Conservation (phyloP, 2,329 filamentous ascomycete species). For the Talaromyces sp. region DNA sequence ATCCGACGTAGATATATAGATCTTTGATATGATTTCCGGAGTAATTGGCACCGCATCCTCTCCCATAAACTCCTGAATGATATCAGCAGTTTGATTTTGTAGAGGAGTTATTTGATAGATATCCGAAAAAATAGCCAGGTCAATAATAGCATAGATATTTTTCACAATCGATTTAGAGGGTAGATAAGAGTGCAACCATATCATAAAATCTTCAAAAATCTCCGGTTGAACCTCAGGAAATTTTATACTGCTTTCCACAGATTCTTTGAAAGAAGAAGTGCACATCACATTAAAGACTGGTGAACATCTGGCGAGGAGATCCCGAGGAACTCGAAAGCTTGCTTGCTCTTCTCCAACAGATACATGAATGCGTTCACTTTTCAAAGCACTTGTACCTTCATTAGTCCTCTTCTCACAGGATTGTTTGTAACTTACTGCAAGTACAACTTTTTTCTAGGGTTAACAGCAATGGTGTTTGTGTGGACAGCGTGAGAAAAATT, state of each 20-base stretch:
- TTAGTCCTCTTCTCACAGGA: not conserved
- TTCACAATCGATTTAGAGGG: not conserved
- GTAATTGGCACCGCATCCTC: no score
- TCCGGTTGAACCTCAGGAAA: not conserved
- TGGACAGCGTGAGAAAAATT: no score
- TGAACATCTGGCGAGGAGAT: not conserved
- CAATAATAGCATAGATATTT: not conserved
- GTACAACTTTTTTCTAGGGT: no score
- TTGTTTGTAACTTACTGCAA: no score
- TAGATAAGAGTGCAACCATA: not conserved
- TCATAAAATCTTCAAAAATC: not conserved
- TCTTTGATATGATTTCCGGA: no score
- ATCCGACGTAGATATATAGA: no score
- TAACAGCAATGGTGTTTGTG: no score
- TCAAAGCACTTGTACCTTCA: not conserved
- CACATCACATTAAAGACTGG: not conserved
- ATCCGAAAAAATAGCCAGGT: not conserved
- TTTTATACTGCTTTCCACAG: not conserved
- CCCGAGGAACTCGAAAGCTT: not conserved
- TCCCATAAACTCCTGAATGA: no score
- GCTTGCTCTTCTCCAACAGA: not conserved
- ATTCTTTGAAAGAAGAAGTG: conserved; percentile 4
- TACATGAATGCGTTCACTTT: not conserved
- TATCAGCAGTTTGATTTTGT: no score
- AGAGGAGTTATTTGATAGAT: no score